Percentiles rank a stretch among this genome's conserved stretches.
phyloP scores from a whole-genome alignment of 2,329 filamentous ascomycete genomes.

The Alternaria ventricosa region DNA sequence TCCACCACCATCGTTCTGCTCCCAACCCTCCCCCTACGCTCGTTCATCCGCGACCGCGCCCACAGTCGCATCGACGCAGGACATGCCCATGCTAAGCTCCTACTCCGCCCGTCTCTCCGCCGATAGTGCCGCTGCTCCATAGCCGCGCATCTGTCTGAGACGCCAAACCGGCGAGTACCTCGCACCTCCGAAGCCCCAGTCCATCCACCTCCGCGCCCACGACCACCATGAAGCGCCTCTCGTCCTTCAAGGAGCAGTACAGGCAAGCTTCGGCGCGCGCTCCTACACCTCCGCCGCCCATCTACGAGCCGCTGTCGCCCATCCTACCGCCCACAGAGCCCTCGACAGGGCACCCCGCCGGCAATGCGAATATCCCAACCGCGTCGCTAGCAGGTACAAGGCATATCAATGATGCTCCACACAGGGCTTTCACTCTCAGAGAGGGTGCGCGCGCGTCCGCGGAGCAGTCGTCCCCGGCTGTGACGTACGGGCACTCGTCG shows the following conservation, averaged over 20 bases:
- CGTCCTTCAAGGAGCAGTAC: slow-evolving; percentile 45
- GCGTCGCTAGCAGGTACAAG: slow-evolving; percentile 12
- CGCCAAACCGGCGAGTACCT: slow-evolving; percentile 27
- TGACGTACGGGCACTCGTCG: slow-evolving; percentile 22
- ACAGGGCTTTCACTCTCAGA: neutral
- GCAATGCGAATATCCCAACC: slow-evolving; percentile 17
- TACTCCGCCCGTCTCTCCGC: slow-evolving; percentile 24
- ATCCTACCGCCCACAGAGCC: slow-evolving; percentile 29
- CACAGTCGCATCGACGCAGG: slow-evolving; percentile 27
- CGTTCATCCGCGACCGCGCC: slow-evolving; percentile 25
- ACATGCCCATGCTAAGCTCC: slow-evolving; percentile 38
- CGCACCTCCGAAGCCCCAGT: slow-evolving; percentile 30
- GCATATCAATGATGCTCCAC: slow-evolving; percentile 17
- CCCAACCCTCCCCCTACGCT: slow-evolving; percentile 23
- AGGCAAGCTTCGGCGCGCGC: slow-evolving; percentile 38
- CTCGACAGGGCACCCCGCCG: slow-evolving; percentile 31
- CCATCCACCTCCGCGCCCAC: slow-evolving; percentile 22
- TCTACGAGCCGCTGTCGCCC: slow-evolving; percentile 48
- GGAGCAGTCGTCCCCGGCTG: slow-evolving; percentile 16
- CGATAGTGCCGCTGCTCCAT: slow-evolving; percentile 28
- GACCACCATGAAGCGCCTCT: slow-evolving; percentile 37
- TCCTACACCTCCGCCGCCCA: slow-evolving; percentile 40
- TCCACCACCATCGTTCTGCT: slow-evolving; percentile 16
- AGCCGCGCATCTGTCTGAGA: slow-evolving; percentile 34
- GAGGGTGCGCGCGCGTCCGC: slow-evolving; percentile 14